Evolutionary conservation across 352 stramenopile genomes (phyloP).

Genomic region (Phytophthora boehmeriae): DNA sequence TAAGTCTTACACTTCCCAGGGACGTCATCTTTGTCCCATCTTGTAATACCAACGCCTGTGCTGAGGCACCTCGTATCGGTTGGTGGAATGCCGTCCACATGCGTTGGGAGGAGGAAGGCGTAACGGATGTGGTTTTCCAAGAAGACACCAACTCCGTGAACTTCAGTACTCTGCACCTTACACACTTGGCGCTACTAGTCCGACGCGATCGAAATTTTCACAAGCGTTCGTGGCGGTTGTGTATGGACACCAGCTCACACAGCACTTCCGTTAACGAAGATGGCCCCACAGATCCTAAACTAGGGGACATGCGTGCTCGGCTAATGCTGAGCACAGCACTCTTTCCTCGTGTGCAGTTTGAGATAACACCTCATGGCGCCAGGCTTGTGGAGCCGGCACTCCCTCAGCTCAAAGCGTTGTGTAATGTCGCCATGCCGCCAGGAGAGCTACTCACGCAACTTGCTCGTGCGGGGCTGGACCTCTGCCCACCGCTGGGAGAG

Average conservation of each 20-base stretch:
- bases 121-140: slow-evolving; percentile 64
- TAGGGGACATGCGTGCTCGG: slow-evolving; percentile 35
- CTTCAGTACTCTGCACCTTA: slow-evolving; percentile 82
- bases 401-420: slow-evolving; percentile 49
- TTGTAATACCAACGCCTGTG: background rate
- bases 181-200: slow-evolving; percentile 71
- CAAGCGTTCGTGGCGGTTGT: slow-evolving; percentile 67
- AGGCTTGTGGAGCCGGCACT: slow-evolving; percentile 57
- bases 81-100: slow-evolving; percentile 66
- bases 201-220: slow-evolving; percentile 72
- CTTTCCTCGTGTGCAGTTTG: slow-evolving; percentile 63
- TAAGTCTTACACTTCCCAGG: slow-evolving; percentile 49
- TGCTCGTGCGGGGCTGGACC: slow-evolving; percentile 59
- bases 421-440: slow-evolving; percentile 44
- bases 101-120: slow-evolving; percentile 78
- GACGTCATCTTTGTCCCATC: slow-evolving; percentile 55
- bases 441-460: slow-evolving; percentile 67
- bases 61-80: slow-evolving; percentile 50
- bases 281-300: slow-evolving; percentile 8
- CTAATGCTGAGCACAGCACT: slow-evolving; percentile 66
- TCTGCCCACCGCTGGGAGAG: slow-evolving; percentile 50
- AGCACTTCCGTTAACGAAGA: slow-evolving; percentile 10
- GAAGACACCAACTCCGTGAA: slow-evolving; percentile 63
- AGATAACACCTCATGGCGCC: slow-evolving; percentile 66
- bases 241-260: slow-evolving; percentile 52